Evolutionary conservation across 495 filamentous ascomycete genomes (phyloP), one percentile per base, ranked within the genome.

Genomic region (Xylaria grammica): DNA sequence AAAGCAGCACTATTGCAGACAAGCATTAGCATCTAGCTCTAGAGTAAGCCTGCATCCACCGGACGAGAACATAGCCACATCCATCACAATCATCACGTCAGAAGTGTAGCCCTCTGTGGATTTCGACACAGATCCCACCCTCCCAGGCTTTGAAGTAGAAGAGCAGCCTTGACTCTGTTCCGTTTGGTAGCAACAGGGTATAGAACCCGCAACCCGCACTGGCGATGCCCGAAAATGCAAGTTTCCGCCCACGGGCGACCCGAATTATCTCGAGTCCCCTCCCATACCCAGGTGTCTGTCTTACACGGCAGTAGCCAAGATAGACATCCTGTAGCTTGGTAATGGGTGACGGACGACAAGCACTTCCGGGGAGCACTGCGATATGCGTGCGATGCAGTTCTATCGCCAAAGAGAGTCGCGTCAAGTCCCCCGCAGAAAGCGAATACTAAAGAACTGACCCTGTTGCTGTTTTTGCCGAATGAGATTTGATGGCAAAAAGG

Each of bases 401-500:
- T 49, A 49, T 49, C 46, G 46, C 46, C 22, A 13, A 27, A 27
- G 46, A 49, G 46, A 15, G 11, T 49, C 22, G 46, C 46, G 46
- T 13, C 22, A 49, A 49, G 46, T 49, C 46, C 46, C 46, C 46
- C 46, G 46, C 46, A 49, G 46, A 27, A 49, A 49, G 46, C 46
- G 46, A 49, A 5, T 49, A 49, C 46, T 27, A 49, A 26, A 49
- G 46, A 49, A 49, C 46, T 49, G 22, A 49, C 46, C 46, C 46
- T 49, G 46, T 49, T 15, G 46, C 38, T 40, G 9, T 40, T 40
- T 40, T 40, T 40, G 46, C 27, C 27, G 46, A 26, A 49, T 49
- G 5, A 49, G 46, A 27, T 49, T 13, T 49, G 22, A 49, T 49
- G 22, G 46, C 24, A 49, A 68, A 19, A 3, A 72, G 45, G 46